These are phyloP conservation scores for Stephania japonica DNA, from an alignment of 164 flowering plant species.

Conservation along the genomic window DNA sequence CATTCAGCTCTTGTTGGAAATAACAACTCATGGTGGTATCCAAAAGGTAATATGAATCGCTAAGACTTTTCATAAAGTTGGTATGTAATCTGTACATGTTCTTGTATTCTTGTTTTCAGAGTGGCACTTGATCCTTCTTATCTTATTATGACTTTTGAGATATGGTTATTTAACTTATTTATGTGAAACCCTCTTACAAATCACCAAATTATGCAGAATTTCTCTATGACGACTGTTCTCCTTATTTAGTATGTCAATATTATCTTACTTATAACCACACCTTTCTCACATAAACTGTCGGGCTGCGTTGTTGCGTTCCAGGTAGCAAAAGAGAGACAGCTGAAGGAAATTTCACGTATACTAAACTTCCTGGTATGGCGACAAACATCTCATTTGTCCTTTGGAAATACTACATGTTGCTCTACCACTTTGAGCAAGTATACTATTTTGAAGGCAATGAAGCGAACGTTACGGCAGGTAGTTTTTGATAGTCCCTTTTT, in stretches of 20 bases:
- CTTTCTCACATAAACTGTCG: not conserved
- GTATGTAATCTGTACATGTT: not conserved
- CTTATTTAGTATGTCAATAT: not conserved
- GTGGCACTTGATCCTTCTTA: not conserved
- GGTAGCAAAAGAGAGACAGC: not conserved
- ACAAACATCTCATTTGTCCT: not conserved
- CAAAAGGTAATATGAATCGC: not conserved
- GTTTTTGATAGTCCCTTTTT: not conserved
- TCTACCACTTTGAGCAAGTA: not conserved
- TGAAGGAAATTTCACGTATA: not conserved
- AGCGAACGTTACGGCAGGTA: not conserved
- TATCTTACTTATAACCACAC: not conserved
- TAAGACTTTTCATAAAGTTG: not conserved
- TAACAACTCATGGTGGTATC: not conserved
- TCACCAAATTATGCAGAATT: too few relatives aligned
- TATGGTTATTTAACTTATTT: too few relatives aligned
- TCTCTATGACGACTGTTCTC: not conserved
- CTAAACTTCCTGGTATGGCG: not conserved
- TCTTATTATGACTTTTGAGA: not conserved
- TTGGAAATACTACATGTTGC: not conserved
- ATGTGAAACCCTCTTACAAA: too few relatives aligned
- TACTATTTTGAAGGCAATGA: not conserved
- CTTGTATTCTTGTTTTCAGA: not conserved
- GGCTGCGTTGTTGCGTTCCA: not conserved
- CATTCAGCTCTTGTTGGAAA: not conserved